Conservation (phyloP, 331 rosid species). For the Arachis monticola region DNA sequence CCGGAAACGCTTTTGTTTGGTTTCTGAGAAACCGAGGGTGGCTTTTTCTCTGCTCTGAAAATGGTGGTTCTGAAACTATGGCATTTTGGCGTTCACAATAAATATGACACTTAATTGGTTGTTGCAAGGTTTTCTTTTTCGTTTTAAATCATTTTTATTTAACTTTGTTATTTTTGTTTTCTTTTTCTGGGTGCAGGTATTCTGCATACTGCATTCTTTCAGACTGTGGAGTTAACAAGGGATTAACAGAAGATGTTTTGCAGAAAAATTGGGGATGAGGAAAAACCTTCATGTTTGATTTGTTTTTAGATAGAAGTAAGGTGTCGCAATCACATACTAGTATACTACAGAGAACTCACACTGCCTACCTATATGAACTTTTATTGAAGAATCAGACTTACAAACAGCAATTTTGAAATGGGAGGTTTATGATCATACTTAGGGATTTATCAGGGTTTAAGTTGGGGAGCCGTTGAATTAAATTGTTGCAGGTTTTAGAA, state of each 20-base stretch:
- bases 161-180: conserved; percentile 4
- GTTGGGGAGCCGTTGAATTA: conserved; percentile 29
- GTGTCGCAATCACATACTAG: conserved; percentile 32
- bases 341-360: conserved; percentile 22
- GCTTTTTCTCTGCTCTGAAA: conserved; percentile 2
- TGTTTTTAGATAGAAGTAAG: conserved; percentile 30
- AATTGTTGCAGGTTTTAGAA: conserved; percentile 26
- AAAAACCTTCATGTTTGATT: conserved; percentile 5
- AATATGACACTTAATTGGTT: background rate
- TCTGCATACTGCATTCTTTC: conserved; percentile 19
- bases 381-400: conserved; percentile 28
- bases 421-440: conserved; percentile 31
- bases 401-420: conserved; percentile 29
- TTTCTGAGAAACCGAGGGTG: conserved; percentile 38
- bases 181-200: conserved; percentile 36
- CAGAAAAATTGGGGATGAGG: conserved; percentile 31
- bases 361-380: background rate
- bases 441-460: background rate
- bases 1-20: conserved; percentile 30
- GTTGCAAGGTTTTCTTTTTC: background rate
- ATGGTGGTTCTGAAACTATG: conserved; percentile 2
- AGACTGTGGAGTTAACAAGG: background rate
- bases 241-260: conserved; percentile 22
- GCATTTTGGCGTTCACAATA: conserved; percentile 22
- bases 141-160: background rate